Evolutionary conservation across 495 filamentous ascomycete genomes (phyloP), one percentile per base, ranked within the genome.

Genomic region (Penicillium paxilli): DNA sequence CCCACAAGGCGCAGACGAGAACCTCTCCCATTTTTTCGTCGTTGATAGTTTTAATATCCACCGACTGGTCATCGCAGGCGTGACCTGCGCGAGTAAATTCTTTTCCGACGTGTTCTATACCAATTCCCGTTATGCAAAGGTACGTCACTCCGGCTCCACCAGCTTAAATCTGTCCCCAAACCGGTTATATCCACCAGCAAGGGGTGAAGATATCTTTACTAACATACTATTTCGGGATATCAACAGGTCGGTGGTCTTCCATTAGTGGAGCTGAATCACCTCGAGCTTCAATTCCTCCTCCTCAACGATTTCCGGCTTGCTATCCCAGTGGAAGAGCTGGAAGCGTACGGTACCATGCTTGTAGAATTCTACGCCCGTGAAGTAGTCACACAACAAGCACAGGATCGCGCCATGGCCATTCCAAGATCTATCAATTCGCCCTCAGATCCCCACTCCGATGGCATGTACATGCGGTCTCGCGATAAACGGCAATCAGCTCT

Each of bases 21-120:
- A 76, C 49, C 73, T 89, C 51, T 81, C 87, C 41, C 84, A 91
- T 59, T 97, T 92, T 62, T 99, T 99, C 64, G 93, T 98, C 44
- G 94, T 98, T 2, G 94, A 99, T 75, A 97, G 93, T 68, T 99
- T 94, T 72, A 99, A 99, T 71, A 99, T 99, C 58, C 94, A 99
- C 63, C 87, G 94, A 23, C 76, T 99, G 49, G 92, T 98, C 41
- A 99, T 99, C 69, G 92, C 94, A 8, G 94, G 92, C 19, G 95
- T 99, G 42, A 98, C 94, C 14, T 98, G 95, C 70, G 93, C 95
- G 10, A 96, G 92, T 82, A 99, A 99, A 75, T 99, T 98, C 80
- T 99, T 99, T 70, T 97, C 92, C 3, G 94, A 99, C 76, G 91
- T 98, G 38, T 99, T 99, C 63, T 99, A 98, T 64, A 99, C 94